These are phyloP conservation scores for Peronosclerospora sorghi DNA, from an alignment of 352 stramenopile species.

Conservation along the genomic window DNA sequence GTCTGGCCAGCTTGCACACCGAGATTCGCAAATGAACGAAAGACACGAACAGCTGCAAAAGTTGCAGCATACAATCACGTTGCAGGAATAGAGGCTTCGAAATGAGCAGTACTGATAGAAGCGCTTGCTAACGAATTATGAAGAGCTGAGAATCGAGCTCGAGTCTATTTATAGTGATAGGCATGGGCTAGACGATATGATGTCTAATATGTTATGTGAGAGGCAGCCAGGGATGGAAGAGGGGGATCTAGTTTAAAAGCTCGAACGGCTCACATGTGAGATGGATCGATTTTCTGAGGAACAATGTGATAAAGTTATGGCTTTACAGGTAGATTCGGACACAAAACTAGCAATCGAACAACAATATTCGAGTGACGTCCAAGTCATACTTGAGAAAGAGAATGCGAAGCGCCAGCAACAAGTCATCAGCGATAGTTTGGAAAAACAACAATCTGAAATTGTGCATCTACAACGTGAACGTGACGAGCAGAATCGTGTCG, in stretches of 20 bases:
- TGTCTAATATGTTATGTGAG: conserved; percentile 11
- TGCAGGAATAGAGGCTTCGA: conserved; percentile 26
- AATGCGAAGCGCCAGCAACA: conserved; percentile 17
- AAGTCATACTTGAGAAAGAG: conserved; percentile 17
- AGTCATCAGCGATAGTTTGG: too few relatives aligned
- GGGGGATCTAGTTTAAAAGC: conserved; percentile 18
- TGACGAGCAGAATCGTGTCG: conserved; percentile 27
- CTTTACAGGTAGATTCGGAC: conserved; percentile 29
- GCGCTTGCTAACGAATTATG: conserved; percentile 17
- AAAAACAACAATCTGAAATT: too few relatives aligned
- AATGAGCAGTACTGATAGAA: conserved; percentile 26
- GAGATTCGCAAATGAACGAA: conserved; percentile 38
- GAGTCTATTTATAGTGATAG: conserved; percentile 32
- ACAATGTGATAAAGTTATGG: conserved; percentile 31
- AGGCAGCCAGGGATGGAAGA: conserved; percentile 19
- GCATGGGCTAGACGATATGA: conserved; percentile 17
- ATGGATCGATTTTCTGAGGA: conserved; percentile 29
- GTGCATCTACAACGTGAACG: conserved; percentile 17
- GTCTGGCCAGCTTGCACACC: conserved; percentile 23
- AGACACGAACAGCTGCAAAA: conserved; percentile 27
- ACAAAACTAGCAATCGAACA: conserved; percentile 19
- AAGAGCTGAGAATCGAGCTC: conserved; percentile 23
- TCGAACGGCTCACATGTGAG: conserved; percentile 32
- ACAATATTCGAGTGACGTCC: conserved; percentile 13
- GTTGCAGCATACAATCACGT: conserved; percentile 19